Evolutionary conservation across 2,329 filamentous ascomycete species (phyloP), one percentile per base, ranked within the genome.

Genomic region (Neocatenulostroma microsporum): DNA sequence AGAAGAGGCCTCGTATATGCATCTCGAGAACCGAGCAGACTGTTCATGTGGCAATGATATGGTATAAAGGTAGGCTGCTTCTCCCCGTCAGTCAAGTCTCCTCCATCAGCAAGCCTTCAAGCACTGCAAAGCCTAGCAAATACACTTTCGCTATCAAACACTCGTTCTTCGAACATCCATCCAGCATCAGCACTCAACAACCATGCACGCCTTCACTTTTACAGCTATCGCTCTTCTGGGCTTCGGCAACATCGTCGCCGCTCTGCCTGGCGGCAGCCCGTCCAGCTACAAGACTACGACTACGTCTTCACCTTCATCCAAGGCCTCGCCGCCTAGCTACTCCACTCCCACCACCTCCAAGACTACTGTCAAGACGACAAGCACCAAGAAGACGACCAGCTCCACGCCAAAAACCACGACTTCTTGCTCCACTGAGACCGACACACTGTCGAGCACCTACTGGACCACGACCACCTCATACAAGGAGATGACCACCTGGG

Each of bases 21-120:
- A 24, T 15, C 17, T n/a, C 26, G 8, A n/a, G 10, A 29, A 14
- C 13, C 11, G 24, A 18, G 6, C 10, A 19, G 18, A 18, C 6
- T 12, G 28, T 13, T n/a, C 7, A 34, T 15, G 18, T 24, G 5
- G 9, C 14, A 13, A 28, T 20, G 7, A 15, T 9, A 15, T 23
- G 20, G 36, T 38, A 38, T 38, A 38, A 38, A 38, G 36, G 36
- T 38, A 26, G 29, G 29, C n/a, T 15, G 3, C 4, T n/a, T 21
- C 30, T 20, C n/a, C 13, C 21, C 5, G 11, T 15, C 28, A 24
- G 13, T 11, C 18, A 30, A 17, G n/a, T 17, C 20, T 11, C 15
- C 13, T 27, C 13, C 36, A 38, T 38, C 29, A 32, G 18, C 18
- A 12, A 33, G 21, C 36, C 5, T 9, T 13, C 11, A n/a, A 25